Evolutionary conservation across 805 yeast genomes (phyloP).

Genomic region (Jamesozyma rosinii): DNA sequence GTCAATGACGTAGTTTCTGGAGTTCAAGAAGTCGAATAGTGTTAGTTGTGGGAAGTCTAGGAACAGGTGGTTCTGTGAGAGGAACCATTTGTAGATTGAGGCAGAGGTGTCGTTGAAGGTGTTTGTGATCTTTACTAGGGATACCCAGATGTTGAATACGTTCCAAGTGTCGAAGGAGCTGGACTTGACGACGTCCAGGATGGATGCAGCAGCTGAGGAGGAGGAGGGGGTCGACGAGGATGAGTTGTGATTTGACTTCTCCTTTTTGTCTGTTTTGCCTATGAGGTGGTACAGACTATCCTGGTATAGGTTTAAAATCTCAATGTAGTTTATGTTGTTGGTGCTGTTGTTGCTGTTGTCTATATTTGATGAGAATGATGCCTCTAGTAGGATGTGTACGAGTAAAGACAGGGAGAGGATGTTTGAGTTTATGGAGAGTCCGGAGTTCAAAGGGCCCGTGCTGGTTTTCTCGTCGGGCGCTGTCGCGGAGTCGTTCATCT

Average conservation of each 20-base stretch:
- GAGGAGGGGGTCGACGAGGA: neutral
- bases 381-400: neutral
- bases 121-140: conserved; percentile 4
- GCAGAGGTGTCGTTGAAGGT: conserved; percentile 5
- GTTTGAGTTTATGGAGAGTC: neutral
- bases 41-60: conserved; percentile 2
- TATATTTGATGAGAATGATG: neutral
- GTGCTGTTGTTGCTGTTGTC: neutral
- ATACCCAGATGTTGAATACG: conserved; percentile 9
- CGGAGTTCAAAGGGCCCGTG: neutral
- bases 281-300: conserved; percentile 2
- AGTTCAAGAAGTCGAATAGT: conserved; percentile 3
- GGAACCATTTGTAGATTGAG: conserved; percentile 6
- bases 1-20: conserved; percentile 5
- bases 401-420: conserved; percentile 1
- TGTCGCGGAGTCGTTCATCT: neutral
- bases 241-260: neutral
- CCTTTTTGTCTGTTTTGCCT: neutral
- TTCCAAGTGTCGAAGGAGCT: conserved; percentile 7
- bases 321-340: neutral
- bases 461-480: neutral
- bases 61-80: conserved; percentile 4
- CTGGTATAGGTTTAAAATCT: conserved; percentile 3
- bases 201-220: neutral
- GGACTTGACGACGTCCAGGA: neutral